Percentiles rank a stretch among this genome's conserved stretches.
Evolutionary conservation across 2,329 filamentous ascomycete species (phyloP).

Genomic region (Blastomyces percursus): DNA sequence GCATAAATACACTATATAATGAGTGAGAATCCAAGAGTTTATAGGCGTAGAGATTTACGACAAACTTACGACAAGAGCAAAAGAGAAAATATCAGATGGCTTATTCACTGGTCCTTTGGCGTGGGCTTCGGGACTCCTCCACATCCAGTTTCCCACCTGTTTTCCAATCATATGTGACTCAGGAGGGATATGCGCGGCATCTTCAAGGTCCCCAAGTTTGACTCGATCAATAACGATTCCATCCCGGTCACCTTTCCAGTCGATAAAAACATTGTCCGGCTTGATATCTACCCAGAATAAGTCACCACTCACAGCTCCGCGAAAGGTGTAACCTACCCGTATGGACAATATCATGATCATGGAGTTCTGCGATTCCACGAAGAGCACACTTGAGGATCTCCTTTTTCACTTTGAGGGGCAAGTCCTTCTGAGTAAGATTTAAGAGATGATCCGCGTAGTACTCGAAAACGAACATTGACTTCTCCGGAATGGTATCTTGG

Average conservation of each 20-base stretch:
- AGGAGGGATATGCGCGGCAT: slow-evolving; percentile 14
- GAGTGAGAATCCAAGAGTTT: slow-evolving; percentile 6
- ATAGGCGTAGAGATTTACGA: background rate
- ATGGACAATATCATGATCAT: slow-evolving; percentile 28
- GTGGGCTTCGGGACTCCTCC: slow-evolving; percentile 29
- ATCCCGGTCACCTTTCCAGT: slow-evolving; percentile 19
- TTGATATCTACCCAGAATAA: slow-evolving; percentile 22
- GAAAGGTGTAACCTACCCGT: slow-evolving; percentile 15
- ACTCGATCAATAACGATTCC: slow-evolving; percentile 16
- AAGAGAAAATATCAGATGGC: slow-evolving; percentile 29
- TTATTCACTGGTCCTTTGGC: slow-evolving; percentile 18
- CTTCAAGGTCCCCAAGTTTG: slow-evolving; percentile 22
- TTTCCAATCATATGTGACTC: slow-evolving; percentile 14
- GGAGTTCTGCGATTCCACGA: slow-evolving; percentile 26
- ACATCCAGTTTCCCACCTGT: slow-evolving; percentile 23
- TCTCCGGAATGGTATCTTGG: slow-evolving; percentile 35
- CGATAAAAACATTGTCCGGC: slow-evolving; percentile 26
- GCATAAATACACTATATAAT: slow-evolving; percentile 36
- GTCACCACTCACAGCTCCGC: background rate
- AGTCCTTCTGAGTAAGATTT: slow-evolving; percentile 32
- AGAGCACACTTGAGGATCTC: slow-evolving; percentile 35
- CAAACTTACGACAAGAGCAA: slow-evolving; percentile 23
- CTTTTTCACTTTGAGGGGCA: slow-evolving; percentile 31
- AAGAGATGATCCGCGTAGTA: slow-evolving; percentile 37
- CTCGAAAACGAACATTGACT: slow-evolving; percentile 38